Conservation (phyloP, 495 filamentous ascomycete genomes). For the Tirmania nivea region DNA sequence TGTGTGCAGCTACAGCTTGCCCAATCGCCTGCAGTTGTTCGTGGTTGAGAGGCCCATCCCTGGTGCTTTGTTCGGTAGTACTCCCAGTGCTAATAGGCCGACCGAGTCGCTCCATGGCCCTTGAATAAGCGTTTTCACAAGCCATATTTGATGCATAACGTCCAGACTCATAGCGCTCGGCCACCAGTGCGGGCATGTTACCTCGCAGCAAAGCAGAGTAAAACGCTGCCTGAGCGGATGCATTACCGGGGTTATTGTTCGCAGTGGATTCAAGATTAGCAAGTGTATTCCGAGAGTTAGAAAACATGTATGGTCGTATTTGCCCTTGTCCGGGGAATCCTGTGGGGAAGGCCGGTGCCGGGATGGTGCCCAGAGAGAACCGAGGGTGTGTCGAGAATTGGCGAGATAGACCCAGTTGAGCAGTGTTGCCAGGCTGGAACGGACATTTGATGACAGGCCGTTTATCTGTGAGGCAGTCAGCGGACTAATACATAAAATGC, state of each 20-base stretch:
- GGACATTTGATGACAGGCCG: too few relatives aligned
- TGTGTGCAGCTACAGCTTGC: slow-evolving; percentile 63
- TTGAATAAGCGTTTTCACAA: slow-evolving; percentile 50
- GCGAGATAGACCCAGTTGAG: background rate
- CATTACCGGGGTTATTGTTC: slow-evolving; percentile 71
- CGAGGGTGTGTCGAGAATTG: background rate
- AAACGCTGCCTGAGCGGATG: slow-evolving; percentile 73
- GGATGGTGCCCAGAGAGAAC: background rate
- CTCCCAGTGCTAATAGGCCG: slow-evolving; percentile 10
- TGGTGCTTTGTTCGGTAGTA: slow-evolving; percentile 23
- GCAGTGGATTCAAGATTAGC: slow-evolving; percentile 48
- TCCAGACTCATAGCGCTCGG: slow-evolving; percentile 70
- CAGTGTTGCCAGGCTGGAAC: background rate
- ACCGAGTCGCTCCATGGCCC: slow-evolving; percentile 47
- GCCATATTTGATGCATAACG: slow-evolving; percentile 57
- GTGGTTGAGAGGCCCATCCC: slow-evolving; percentile 10
- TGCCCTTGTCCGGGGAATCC: background rate
- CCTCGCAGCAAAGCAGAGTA: slow-evolving; percentile 78
- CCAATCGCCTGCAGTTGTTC: slow-evolving; percentile 65
- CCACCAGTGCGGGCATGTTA: slow-evolving; percentile 75
- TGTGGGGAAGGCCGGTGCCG: background rate
- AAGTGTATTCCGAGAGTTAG: background rate
- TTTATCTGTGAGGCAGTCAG: too few relatives aligned
- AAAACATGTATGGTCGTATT: background rate
- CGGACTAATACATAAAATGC: too few relatives aligned